phyloP scores from a whole-genome alignment of 2,329 filamentous ascomycete species.

The Aspergillus calidoustus region DNA sequence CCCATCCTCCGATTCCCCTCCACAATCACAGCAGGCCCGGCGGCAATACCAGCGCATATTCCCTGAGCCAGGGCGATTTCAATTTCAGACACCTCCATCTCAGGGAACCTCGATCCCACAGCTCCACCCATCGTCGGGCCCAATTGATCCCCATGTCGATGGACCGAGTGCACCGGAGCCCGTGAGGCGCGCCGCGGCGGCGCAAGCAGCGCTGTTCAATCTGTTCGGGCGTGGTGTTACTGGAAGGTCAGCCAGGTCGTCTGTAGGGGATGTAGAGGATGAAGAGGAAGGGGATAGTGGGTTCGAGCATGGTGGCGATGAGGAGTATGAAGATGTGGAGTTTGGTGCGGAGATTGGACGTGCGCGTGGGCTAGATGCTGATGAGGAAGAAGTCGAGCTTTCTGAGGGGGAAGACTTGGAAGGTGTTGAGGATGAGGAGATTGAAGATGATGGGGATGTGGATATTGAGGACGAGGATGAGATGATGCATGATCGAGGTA shows the following conservation, averaged over 20 bases:
- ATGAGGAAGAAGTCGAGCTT: slow-evolving; percentile 25
- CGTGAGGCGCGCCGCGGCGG: slow-evolving; percentile 22
- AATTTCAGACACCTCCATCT: slow-evolving; percentile 40
- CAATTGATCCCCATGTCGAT: slow-evolving; percentile 21
- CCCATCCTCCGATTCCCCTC: slow-evolving; percentile 16
- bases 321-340: slow-evolving; percentile 26
- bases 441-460: slow-evolving; percentile 24
- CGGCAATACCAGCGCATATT: slow-evolving; percentile 15
- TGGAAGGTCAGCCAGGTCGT: slow-evolving; percentile 12
- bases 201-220: slow-evolving; percentile 31
- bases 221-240: slow-evolving; percentile 23
- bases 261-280: slow-evolving; percentile 20
- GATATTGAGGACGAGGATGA: slow-evolving; percentile 36
- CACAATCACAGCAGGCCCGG: slow-evolving; percentile 17
- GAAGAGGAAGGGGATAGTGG: slow-evolving; percentile 23
- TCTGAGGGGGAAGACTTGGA: slow-evolving; percentile 29
- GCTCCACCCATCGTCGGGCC: slow-evolving; percentile 33
- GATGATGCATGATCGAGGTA: slow-evolving; percentile 43
- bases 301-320: slow-evolving; percentile 27
- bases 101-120: slow-evolving; percentile 35
- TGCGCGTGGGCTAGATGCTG: slow-evolving; percentile 17
- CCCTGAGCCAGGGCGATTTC: slow-evolving; percentile 22
- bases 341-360: slow-evolving; percentile 17
- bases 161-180: slow-evolving; percentile 8
- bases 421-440: slow-evolving; percentile 21